Evolutionary conservation across 2,329 filamentous ascomycete genomes (phyloP).

Genomic region (Colletotrichum sp.): DNA sequence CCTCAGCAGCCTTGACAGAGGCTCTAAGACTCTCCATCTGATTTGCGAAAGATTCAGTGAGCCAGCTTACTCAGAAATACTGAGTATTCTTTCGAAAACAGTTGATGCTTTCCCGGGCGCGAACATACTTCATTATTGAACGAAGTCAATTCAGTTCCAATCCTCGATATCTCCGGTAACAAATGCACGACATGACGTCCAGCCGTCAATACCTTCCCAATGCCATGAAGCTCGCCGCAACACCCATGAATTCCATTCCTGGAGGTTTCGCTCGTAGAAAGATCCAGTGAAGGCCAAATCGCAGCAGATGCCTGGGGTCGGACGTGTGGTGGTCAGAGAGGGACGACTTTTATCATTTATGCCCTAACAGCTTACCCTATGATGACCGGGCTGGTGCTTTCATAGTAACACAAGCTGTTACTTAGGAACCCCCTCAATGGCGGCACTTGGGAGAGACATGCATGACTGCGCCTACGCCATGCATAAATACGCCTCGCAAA

Average conservation of each 20-base stretch:
- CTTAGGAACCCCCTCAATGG: not conserved
- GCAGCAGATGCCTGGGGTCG: not conserved
- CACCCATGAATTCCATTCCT: not conserved
- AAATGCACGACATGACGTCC: not conserved
- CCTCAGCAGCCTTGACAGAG: not conserved
- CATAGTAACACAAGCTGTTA: not conserved
- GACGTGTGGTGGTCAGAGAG: not conserved
- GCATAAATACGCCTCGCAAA: not conserved
- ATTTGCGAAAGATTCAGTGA: not conserved
- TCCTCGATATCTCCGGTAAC: not conserved
- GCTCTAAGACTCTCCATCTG: not conserved
- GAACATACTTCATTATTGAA: not conserved
- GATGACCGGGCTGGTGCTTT: not conserved
- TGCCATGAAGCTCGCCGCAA: not conserved
- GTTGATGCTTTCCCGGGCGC: not conserved
- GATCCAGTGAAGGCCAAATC: not conserved
- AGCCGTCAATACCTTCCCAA: not conserved
- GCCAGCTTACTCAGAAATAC: too few species aligned
- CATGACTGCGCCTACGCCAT: not conserved
- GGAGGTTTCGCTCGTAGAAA: not conserved
- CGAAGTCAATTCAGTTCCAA: not conserved
- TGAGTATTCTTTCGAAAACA: too few species aligned
- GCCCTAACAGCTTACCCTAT: not conserved
- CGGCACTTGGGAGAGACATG: not conserved
- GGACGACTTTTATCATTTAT: not conserved